Evolutionary conservation across 2,329 filamentous ascomycete species (phyloP).

Genomic region (Stachybotrys echinatus): DNA sequence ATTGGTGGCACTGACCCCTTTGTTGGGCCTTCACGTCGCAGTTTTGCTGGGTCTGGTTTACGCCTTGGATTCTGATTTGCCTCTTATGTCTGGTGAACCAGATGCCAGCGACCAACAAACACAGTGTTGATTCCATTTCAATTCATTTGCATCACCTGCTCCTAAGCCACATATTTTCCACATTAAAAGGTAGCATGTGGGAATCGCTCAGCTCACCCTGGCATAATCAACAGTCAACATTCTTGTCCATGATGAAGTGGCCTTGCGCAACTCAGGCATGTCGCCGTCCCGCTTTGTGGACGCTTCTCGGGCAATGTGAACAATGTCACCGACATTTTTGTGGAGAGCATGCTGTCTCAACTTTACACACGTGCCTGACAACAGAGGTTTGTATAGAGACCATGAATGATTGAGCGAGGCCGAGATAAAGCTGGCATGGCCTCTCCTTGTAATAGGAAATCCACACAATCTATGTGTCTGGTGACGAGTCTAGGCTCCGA

Average conservation of each 20-base stretch:
- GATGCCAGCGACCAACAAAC: not conserved
- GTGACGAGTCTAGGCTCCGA: constrained; percentile 7
- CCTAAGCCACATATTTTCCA: too few species aligned
- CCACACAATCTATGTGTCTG: constrained; percentile 6
- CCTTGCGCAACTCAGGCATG: constrained; percentile 7
- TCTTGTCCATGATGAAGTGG: constrained; percentile 1
- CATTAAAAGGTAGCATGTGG: not conserved
- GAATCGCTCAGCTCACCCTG: not conserved
- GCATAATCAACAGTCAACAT: not conserved
- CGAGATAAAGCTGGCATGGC: constrained; percentile 6
- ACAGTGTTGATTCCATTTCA: not conserved
- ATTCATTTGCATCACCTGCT: not conserved
- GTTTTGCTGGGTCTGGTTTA: too few species aligned
- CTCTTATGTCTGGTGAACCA: not conserved
- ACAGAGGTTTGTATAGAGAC: constrained; percentile 8
- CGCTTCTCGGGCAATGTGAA: constrained; percentile 8
- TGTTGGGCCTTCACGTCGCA: too few species aligned
- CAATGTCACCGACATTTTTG: constrained; percentile 9
- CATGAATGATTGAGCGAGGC: constrained; percentile 6
- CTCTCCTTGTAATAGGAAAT: constrained; percentile 6
- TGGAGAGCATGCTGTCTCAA: constrained; percentile 8
- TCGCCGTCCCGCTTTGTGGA: constrained; percentile 8
- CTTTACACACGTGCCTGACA: constrained; percentile 8
- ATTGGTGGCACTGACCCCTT: too few species aligned
- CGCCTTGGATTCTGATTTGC: too few species aligned